Conservation (phyloP, 148 eudicot genomes). For the Selenicereus undatus region DNA sequence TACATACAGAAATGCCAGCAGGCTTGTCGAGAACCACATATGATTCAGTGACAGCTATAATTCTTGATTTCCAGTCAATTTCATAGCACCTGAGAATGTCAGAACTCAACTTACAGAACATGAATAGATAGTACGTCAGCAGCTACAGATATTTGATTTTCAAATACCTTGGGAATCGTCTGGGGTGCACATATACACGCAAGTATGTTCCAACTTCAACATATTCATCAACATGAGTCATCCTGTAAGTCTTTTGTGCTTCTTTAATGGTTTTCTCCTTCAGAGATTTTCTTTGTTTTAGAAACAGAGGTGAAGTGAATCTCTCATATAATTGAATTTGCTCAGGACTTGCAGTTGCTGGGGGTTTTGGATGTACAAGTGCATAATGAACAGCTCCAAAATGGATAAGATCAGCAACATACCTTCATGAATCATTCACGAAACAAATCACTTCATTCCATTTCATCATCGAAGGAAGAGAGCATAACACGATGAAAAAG, state of each 20-base stretch:
- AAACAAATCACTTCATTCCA: slow-evolving; percentile 20
- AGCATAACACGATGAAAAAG: not conserved
- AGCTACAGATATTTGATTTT: not conserved
- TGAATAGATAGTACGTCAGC: not conserved
- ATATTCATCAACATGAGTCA: slow-evolving; percentile 58
- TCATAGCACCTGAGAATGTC: slow-evolving; percentile 72
- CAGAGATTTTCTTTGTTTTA: slow-evolving; percentile 57
- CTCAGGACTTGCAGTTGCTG: slow-evolving; percentile 80
- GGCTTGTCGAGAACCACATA: slow-evolving; percentile 94
- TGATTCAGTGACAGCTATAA: slow-evolving; percentile 66
- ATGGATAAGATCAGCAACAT: slow-evolving; percentile 88
- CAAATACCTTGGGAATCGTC: slow-evolving; percentile 83
- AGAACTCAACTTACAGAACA: slow-evolving; percentile 15
- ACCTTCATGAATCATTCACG: slow-evolving; percentile 48
- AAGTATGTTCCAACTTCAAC: slow-evolving; percentile 91
- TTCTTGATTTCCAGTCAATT: slow-evolving; percentile 86
- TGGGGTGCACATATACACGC: slow-evolving; percentile 92
- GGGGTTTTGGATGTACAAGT: slow-evolving; percentile 85
- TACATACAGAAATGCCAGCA: slow-evolving; percentile 90
- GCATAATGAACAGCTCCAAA: slow-evolving; percentile 97
- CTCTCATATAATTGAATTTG: slow-evolving; percentile 52
- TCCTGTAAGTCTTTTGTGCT: slow-evolving; percentile 80
- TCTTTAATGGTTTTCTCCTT: slow-evolving; percentile 81
- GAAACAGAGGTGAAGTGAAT: slow-evolving; percentile 63
- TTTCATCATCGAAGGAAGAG: not conserved